Base-by-base conservation (phyloP, 768 basidiomycete species). In the Trametes coccinea region DNA sequence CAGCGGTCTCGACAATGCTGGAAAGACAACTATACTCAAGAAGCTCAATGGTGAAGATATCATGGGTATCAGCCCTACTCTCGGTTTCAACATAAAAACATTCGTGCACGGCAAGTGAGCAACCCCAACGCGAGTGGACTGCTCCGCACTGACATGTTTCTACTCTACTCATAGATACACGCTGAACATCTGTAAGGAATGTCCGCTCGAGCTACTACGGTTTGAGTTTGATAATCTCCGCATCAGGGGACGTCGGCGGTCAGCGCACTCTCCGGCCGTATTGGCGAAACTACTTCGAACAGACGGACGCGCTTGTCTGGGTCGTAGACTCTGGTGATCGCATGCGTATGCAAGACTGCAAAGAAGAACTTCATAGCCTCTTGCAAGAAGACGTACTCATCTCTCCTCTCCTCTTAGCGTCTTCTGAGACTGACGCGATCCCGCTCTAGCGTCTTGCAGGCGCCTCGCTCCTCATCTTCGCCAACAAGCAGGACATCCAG, bases 81-180 rank as follows among this genome's bases (percentile, higher is more conserved):
- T 99, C 13, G 97, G 97, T 10, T 99, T 99, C 82, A 97, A 98
- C 74, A 99, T 98, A 81, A 96, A 95, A 80, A 97, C 96, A 5
- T 93, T 98, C 69, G 79, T 86, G 30, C 91, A 97, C 74, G 84
- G 89, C 75, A 90, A 90, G 93, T 98, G 74, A 75, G 84, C 71
- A 43, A 41, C 55, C 4, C 11, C 51, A 33, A 5, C 8, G 34
- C 34, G 34, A 6, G 34, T 1, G 1, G 6, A 37, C 11, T 37
- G 11, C 34, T 37, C 11, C 6, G 17, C 53, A 44, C 56, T 61
- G 10, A 55, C 56, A 11, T 22, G 34, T 37, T 39, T 39, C 7
- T 13, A 39, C 30, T 16, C 5, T 33, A 4, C 31, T 9, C 14
- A 8, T 50, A 89, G 87, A 64, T 92, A 90, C 69, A 89, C 86